Evolutionary conservation across 2,329 filamentous ascomycete species (phyloP), one percentile per base, ranked within the genome.

Genomic region (Lasiodiplodia gonubiensis): DNA sequence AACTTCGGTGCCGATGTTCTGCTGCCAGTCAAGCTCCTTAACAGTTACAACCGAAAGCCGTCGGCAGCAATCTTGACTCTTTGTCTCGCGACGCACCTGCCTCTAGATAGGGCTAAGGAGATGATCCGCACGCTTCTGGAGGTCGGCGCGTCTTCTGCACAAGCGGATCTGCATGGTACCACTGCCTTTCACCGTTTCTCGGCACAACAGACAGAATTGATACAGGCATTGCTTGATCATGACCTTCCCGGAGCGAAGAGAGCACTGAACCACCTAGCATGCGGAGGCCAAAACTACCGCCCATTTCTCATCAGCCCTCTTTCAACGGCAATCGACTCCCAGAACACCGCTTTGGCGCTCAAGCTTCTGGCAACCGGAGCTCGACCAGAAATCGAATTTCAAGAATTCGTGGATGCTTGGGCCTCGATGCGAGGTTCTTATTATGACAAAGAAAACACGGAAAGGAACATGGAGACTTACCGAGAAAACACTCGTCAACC

Each of bases 1-100:
- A 81, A 89, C 69, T 95, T 92, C 73, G 93, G 92, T 8, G 92
- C 92, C 4, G 92, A 96, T 76, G 84, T 90, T 0, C 81, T 94
- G 18, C 81, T 93, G 25, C 92, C 92, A 0, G 83, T 95, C 74
- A 94, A 94, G 77, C 83, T 90, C 30, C 73, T 86, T 11, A 72
- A 84, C 67, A 77, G 80, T 1, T 74, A 80, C 67, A 72, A 85
- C 67, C 84, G 83, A 57, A 80, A 79, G 3, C 84, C 86, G 2
- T 80, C 81, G 33, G 85, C 81, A 0, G 90, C 89, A 0, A 89
- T 94, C 53, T 81, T 95, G 59, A 90, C 89, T 0, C 79, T 94
- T 8, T 85, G 88, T 0, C 82, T 96, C n/a, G 86, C 90, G 1
- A 79, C 92, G 33, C 80, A 85, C 12, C 85, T 94, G 6, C 87